Base-by-base conservation (phyloP, 768 basidiomycete species). In the Mycena haematopus region DNA sequence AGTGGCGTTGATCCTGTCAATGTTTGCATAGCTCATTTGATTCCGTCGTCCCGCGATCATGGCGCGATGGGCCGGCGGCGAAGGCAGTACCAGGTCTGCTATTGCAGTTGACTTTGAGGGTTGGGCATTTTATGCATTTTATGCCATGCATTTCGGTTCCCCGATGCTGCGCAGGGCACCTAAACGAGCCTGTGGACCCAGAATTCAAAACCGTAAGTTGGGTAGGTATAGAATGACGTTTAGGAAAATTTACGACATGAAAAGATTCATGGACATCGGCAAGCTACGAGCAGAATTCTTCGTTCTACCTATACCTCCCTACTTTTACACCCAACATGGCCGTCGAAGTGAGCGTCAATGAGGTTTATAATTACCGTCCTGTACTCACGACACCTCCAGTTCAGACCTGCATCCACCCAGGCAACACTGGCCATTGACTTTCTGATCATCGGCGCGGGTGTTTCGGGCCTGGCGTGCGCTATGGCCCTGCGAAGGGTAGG, bases 381-480 rank as follows among this genome's bases (percentile, higher is more conserved):
- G 2, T 1, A 1, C 29, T 49, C 10, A 45, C 6, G 13, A 21
- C 15, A 4, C 22, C n/a, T 33, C 49, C 17, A 50, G 56, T 31
- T 9, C 29, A 9, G 6, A 31, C 9, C 19, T 19, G 36, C 47
- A 29, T 17, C 67, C 3, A 67, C 70, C 38, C 71, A 71, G 58
- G 65, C 71, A 42, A 50, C 40, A 21, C 71, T 74, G 19, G 40
- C 70, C 11, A 74, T 80, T 24, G 66, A 73, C 17, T 78, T 78
- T 52, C 24, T 79, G 3, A 68, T 81, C 44, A 65, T 81, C 40
- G 80, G 80, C 14, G 79, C 73, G 58, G 81, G 84, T 6, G 73
- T 88, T 21, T 76, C 83, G 8, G 87, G 87, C 7, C 73, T 87
- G 24, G 75, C 85, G 3, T 80, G 80, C 60, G 87, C 87, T 0